Base-by-base conservation (phyloP, 495 filamentous ascomycete species). In the Aspergillus nanangensis region DNA sequence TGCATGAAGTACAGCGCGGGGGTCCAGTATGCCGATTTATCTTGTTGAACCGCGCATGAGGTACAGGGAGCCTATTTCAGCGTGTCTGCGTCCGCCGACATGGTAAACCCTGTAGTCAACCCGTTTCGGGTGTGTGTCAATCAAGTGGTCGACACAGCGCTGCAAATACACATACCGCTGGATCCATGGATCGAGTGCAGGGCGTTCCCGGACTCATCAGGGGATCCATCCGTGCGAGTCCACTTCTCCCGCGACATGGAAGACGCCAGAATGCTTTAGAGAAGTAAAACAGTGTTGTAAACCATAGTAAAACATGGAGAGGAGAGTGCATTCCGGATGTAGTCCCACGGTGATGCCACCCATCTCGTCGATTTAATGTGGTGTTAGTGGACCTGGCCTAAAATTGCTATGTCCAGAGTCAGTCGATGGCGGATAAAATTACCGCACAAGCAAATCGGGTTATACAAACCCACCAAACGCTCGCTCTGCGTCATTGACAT, bases 191-290 rank as follows among this genome's bases (percentile, higher is more conserved):
- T 56, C 1, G 59, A 48, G 51, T 82, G 79, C 5, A 67, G 11
- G 70, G 50, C 34, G 60, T 33, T 11, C 73, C 77, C 5, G 69
- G 67, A 32, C 69, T 58, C 24, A 80, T 66, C 44, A 82, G 46
- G 19, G 79, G 79, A 52, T 82, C 79, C 25, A 82, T 60, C 21
- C 77, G 71, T 36, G 70, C 77, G 57, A 88, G 48, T 53, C 80
- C 87, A 49, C 78, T 72, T 34, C 73, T 74, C 49, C 79, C 82
- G 47, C 74, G 80, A 60, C 90, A 96, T 41, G 83, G 83, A 72
- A 95, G 80, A 65, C 90, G 88, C 88, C 88, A 96, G 65, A 95
- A 95, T 27, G 87, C 90, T 51, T 76, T 53, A 27, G 73, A n/a
- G n/a, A n/a, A n/a, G n/a, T n/a, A n/a, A n/a, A n/a, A n/a, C n/a